A percentile compares a stretch with the other conserved stretches of the same genome.
phyloP scores from a whole-genome alignment of 225 moss, liverwort and hornwort genomes.

The Pseudoscleropodium purum region DNA sequence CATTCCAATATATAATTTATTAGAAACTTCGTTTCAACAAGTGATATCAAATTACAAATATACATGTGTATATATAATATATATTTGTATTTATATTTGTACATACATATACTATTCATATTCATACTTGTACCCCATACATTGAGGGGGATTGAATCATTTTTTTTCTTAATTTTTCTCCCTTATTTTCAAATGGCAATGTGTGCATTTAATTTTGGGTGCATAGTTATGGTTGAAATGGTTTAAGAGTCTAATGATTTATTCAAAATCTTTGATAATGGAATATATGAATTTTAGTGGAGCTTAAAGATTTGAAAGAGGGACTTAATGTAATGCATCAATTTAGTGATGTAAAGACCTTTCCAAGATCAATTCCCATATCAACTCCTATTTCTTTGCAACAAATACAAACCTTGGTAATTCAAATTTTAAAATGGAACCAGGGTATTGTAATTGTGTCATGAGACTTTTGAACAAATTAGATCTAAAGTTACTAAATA shows the following conservation, averaged over 20 bases:
- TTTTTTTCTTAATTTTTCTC: background rate
- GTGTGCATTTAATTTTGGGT: background rate
- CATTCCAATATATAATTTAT: background rate
- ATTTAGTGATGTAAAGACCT: background rate
- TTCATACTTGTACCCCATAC: rapidly evolving
- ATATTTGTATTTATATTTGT: no score
- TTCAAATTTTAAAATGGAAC: background rate
- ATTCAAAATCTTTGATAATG: background rate
- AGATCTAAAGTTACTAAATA: background rate
- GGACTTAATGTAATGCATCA: background rate
- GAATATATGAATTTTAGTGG: no score
- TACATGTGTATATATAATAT: background rate
- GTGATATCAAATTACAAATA: no score
- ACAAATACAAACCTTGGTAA: background rate
- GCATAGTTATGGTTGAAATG: background rate
- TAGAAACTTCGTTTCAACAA: background rate
- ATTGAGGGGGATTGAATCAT: background rate
- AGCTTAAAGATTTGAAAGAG: background rate
- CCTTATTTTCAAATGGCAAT: background rate
- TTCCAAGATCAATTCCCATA: background rate
- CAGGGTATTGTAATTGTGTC: no score
- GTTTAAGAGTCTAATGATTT: background rate
- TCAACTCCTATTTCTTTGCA: background rate
- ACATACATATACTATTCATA: no score
- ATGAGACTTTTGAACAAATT: rapidly evolving